phyloP scores from a whole-genome alignment of 2,329 filamentous ascomycete species.

The Dryadomyces quercivorus region DNA sequence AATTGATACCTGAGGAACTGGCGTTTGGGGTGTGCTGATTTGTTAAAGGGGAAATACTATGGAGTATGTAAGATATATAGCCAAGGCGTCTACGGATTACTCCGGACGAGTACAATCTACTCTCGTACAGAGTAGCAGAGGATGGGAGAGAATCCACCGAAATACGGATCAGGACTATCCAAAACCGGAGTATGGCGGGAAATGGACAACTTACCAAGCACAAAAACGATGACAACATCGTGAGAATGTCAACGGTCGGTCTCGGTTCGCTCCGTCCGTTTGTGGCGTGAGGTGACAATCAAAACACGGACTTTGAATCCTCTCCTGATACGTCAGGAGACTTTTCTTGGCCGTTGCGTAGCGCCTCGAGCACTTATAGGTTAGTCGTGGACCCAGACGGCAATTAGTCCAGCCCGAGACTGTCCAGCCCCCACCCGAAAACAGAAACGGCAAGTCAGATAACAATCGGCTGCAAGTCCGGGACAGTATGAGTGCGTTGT shows the following conservation, averaged over 20 bases:
- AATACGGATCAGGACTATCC: too few relatives aligned
- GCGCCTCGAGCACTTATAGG: neutral
- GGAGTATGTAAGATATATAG: neutral
- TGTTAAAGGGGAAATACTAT: neutral
- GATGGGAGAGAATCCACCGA: too few relatives aligned
- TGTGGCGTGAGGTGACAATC: neutral
- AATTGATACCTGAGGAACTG: neutral
- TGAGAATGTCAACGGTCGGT: neutral
- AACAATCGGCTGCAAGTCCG: too few relatives aligned
- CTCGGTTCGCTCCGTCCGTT: neutral
- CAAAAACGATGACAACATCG: too few relatives aligned
- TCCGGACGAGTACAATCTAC: too few relatives aligned
- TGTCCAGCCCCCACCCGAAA: too few relatives aligned
- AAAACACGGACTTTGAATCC: neutral
- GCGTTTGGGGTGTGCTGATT: neutral
- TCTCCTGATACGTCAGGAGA: neutral
- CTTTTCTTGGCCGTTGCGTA: neutral
- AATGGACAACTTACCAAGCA: too few relatives aligned
- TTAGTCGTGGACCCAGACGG: neutral
- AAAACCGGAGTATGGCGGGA: too few relatives aligned
- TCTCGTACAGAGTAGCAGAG: too few relatives aligned
- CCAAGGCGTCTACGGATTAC: neutral
- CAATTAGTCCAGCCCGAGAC: neutral
- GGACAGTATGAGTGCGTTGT: too few relatives aligned
- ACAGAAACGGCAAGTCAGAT: too few relatives aligned